Base-by-base conservation (phyloP, 2,329 filamentous ascomycete species). In the Alternaria brassicae region DNA sequence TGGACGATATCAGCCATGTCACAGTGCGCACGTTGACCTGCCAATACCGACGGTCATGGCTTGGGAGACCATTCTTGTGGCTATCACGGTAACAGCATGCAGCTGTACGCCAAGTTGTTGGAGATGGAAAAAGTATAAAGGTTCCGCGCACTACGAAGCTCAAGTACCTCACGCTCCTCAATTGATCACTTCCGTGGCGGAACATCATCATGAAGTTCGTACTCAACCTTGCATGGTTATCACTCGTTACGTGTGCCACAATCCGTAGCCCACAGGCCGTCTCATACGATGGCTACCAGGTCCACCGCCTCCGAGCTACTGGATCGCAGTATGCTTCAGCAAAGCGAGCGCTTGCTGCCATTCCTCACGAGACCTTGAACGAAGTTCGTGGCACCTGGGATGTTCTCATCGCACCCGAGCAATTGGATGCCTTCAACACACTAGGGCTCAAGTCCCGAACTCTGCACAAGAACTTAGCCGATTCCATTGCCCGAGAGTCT, bases 381-480 rank as follows among this genome's bases (percentile, higher is more conserved):
- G 72, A 77, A 44, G 56, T 39, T n/a, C 56, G 56, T 41, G 68
- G 67, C 19, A 70, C 78, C 60, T 76, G 81, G 42, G 81, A 83
- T 61, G 66, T 83, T 44, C 76, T 79, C n/a, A 72, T 83, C 50
- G 70, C 80, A 13, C 76, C 76, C 12, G 70, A 76, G 9, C 72
- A 80, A 34, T 55, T 81, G 19, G 64, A 68, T 1, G 72, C 72
- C 6, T 82, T 83, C 59, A 65, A 81, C 44, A 66, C 73, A n/a
- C 64, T 79, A 15, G 72, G 70, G 13, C 66, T 81, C 32, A 68
- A 73, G 25, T 68, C 64, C 4, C 70, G 76, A 42, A 63, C 78
- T 15, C 77, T 83, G 72, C 80, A 83, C 56, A 74, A 77, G 30
- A 73, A 83, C 65, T 72, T 83, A 6, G 81, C 80, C 15, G 42